phyloP scores from a whole-genome alignment of 2,329 filamentous ascomycete genomes.

The Hawksworthiomyces lignivorus region DNA sequence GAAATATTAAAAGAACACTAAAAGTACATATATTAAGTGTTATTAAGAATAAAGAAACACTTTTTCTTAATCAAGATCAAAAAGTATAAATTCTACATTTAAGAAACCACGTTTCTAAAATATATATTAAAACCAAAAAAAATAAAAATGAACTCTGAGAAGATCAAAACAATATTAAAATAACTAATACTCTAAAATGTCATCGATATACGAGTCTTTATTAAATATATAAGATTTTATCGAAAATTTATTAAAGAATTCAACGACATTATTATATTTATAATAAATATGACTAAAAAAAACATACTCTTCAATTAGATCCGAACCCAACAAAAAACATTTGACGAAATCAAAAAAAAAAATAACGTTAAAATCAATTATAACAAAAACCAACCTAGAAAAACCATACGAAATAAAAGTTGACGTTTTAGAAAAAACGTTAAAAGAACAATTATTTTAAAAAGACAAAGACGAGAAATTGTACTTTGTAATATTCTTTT shows the following conservation, averaged over 20 bases:
- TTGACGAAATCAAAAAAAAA: too few relatives aligned
- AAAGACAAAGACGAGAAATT: too few relatives aligned
- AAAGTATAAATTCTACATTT: not conserved
- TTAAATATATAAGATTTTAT: not conserved
- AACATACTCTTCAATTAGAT: not conserved
- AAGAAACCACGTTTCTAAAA: not conserved
- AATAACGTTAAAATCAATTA: too few relatives aligned
- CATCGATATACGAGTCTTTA: not conserved
- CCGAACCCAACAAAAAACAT: not conserved
- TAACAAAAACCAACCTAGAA: too few relatives aligned
- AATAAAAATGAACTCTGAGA: not conserved
- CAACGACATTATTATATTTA: not conserved
- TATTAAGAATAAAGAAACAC: not conserved
- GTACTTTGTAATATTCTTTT: too few relatives aligned
- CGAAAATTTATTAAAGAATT: not conserved
- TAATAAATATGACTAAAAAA: not conserved
- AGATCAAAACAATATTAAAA: not conserved
- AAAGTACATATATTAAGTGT: constrained; percentile 2
- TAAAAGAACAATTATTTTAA: too few relatives aligned
- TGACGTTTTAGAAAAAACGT: too few relatives aligned
- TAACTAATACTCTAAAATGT: not conserved
- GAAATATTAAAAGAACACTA: not conserved
- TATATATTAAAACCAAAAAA: not conserved
- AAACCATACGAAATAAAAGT: too few relatives aligned
- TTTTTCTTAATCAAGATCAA: too few relatives aligned